These are phyloP conservation scores for Urtica urens DNA, from an alignment of 306 rosid genomes.

Conservation along the genomic window DNA sequence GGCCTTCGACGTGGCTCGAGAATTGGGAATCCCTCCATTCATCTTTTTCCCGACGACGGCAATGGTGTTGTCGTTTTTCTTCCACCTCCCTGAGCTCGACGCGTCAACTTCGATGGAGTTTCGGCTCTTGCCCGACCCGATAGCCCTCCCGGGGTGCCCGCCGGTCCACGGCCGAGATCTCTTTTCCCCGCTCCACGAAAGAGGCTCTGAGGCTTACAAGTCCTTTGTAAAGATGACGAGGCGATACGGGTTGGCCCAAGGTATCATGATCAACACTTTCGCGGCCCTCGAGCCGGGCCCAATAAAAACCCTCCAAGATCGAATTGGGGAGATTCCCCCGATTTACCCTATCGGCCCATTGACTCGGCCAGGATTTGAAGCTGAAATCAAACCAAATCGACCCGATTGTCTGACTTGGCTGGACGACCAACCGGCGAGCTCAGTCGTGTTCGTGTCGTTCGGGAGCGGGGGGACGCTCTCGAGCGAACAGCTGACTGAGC, in stretches of 20 bases:
- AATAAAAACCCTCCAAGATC: slow-evolving; percentile 7
- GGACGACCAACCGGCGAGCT: slow-evolving; percentile 15
- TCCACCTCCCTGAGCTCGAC: slow-evolving; percentile 18
- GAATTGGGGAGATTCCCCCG: slow-evolving; percentile 5
- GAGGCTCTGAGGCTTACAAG: slow-evolving; percentile 10
- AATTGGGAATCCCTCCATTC: slow-evolving; percentile 2
- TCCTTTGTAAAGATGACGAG: neutral
- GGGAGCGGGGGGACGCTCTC: slow-evolving; percentile 21
- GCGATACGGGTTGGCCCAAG: neutral
- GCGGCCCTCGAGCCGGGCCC: slow-evolving; percentile 12
- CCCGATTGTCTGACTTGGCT: slow-evolving; percentile 14
- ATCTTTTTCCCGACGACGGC: slow-evolving; percentile 5
- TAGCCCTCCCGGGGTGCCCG: slow-evolving; percentile 15
- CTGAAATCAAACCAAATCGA: too few relatives aligned
- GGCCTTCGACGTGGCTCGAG: slow-evolving; percentile 17
- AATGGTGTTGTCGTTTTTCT: slow-evolving; percentile 7
- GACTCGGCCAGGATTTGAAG: neutral
- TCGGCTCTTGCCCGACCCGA: slow-evolving; percentile 13
- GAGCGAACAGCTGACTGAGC: slow-evolving; percentile 8
- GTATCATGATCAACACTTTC: slow-evolving; percentile 17
- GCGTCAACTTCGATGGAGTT: slow-evolving; percentile 8
- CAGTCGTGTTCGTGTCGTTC: slow-evolving; percentile 18
- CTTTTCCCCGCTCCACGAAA: neutral
- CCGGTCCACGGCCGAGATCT: slow-evolving; percentile 13
- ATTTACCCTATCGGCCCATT: slow-evolving; percentile 15